phyloP scores from a whole-genome alignment of 345 rosid genomes.

The Citrus sp. region DNA sequence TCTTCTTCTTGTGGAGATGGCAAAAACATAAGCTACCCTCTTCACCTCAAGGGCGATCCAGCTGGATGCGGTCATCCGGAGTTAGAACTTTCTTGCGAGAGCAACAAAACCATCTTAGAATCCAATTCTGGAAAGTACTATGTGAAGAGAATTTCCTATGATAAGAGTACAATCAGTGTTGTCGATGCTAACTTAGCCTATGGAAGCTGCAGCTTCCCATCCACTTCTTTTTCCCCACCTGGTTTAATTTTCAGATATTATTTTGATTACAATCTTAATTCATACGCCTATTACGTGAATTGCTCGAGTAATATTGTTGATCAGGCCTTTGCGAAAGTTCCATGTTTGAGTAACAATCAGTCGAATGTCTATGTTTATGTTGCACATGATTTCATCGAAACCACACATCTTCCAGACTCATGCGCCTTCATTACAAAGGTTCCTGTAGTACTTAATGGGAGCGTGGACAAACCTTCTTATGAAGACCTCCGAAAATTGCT shows the following conservation, averaged over 20 bases:
- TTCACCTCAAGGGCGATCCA: slow-evolving; percentile 34
- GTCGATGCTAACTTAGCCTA: slow-evolving; percentile 31
- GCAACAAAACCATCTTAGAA: slow-evolving; percentile 26
- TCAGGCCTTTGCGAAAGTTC: slow-evolving; percentile 10
- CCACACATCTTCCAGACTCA: slow-evolving; percentile 15
- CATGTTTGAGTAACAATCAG: slow-evolving; percentile 24
- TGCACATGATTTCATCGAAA: neutral
- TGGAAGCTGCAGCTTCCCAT: slow-evolving; percentile 27
- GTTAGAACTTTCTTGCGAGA: slow-evolving; percentile 30
- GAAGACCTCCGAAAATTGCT: slow-evolving; percentile 21
- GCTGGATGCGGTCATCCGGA: slow-evolving; percentile 17
- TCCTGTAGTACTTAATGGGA: slow-evolving; percentile 16
- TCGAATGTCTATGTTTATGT: slow-evolving; percentile 26
- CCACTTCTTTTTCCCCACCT: no score
- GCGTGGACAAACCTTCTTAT: slow-evolving; percentile 24
- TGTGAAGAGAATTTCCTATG: slow-evolving; percentile 29
- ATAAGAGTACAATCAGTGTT: slow-evolving; percentile 2
- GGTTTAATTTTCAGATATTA: no score
- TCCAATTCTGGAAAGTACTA: slow-evolving; percentile 20
- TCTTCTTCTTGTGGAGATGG: slow-evolving; percentile 34
- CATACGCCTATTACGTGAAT: slow-evolving; percentile 19
- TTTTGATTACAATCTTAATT: no score
- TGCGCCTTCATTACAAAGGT: slow-evolving; percentile 30
- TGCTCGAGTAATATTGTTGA: slow-evolving; percentile 22
- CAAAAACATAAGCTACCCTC: slow-evolving; percentile 33